Evolutionary conservation across 306 rosid genomes (phyloP), one percentile per base, ranked within the genome.

Genomic region (Psophocarpus tetragonolobus): DNA sequence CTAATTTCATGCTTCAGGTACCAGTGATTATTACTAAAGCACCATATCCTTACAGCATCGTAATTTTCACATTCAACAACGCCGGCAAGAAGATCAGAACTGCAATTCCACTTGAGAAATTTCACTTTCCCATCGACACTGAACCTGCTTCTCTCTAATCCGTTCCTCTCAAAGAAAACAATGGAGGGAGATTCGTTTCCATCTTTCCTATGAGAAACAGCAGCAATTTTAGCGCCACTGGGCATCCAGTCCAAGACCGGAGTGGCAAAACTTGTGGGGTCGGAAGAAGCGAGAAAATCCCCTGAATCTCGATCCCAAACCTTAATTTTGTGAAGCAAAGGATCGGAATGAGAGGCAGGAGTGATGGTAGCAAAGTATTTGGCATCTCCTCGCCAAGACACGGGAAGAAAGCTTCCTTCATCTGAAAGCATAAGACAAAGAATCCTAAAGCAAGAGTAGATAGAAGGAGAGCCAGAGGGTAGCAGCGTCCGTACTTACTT

Each of bases 361-460:
- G 85, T 86, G 47, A 92, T 79, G 1, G 92, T 87, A 14, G 84
- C 97, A 81, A 95, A 92, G 88, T 87, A 92, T 70, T 88, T 95
- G 12, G 97, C 99, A 83, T 95, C 99, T 71, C 99, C 99, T 4
- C 96, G 91, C 99, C 99, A 95, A 44, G 96, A 87, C 79, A 92
- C 58, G 30, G 87, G 82, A 77, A 76, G 68, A 72, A 30, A 83
- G 60, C 4, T 76, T 77, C 35, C 87, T 75, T 85, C 90, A 88
- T 85, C 97, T 95, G 87, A 84, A 84, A 87, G 74, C 74, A 81
- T 35, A 78, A 29, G 39, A 58, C 10, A 21, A 57, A 57, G 33
- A 45, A 79, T 17, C 69, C 50, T 26, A 60, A 76, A 79, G 23
- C 36, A 58, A 32, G 64, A 7, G 51, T 30, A 48, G 36, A 54